Base-by-base conservation (phyloP, 768 basidiomycete species). In the Pholiota molesta region DNA sequence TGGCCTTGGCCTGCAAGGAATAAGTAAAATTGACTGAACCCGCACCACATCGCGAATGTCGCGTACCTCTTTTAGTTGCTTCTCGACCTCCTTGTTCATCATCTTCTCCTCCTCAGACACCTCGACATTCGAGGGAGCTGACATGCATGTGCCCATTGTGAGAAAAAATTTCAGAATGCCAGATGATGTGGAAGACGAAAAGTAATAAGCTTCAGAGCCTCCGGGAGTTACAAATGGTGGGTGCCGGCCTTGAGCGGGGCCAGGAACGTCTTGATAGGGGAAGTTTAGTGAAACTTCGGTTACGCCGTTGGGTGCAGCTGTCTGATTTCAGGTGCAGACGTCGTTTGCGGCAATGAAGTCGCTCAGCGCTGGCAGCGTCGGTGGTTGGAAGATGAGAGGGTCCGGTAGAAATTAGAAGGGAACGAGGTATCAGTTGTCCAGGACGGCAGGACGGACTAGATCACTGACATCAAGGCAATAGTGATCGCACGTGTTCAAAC, bases 131-230 rank as follows among this genome's bases (percentile, higher is more conserved):
- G 77, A 77, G 13, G 76, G 74, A 11, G 89, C 79, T 26, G 94
- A 95, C 69, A 94, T 76, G 73, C 94, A 96, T 39, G 85, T 84
- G 62, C 95, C 94, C 91, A 94, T 92, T 72, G 59, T 62, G 66
- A 60, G 62, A 33, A 13, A 19, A 14, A 13, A 45, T 31, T 49
- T 21, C 23, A 19, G 7, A 5, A 26, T 2, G 47, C 23, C 23
- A 13, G 19, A 49, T 7, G 19, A 11, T 6, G 21, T 26, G 13
- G 9, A 49, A 49, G 19, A 21, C 23, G 19, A 26, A 26, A 23
- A 26, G 26, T 26, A 14, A 14, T 11, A 19, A 14, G 47, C 21
- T 19, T 49, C 19, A 16, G 14, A 37, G 35, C 10, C 35, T 37
- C 35, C 35, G 35, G 14, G 35, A 37, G 35, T 37, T 13, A 37